phyloP scores from a whole-genome alignment of 805 yeast species.

The Candida arabinofermentans region DNA sequence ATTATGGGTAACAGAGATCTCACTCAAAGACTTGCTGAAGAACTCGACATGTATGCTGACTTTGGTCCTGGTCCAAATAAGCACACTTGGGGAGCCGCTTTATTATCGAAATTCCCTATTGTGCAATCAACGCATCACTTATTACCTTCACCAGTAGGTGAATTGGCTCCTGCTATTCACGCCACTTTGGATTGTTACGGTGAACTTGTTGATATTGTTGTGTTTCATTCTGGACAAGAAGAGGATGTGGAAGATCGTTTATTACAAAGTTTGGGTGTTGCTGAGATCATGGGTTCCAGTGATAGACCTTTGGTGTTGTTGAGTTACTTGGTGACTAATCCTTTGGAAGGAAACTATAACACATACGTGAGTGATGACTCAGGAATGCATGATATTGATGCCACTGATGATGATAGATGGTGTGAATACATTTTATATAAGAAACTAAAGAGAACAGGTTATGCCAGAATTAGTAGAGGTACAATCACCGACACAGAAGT shows the following conservation, averaged over 20 bases:
- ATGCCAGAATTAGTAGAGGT: conserved; percentile 89
- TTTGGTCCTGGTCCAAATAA: conserved; percentile 97
- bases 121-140: conserved; percentile 85
- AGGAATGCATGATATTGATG: conserved; percentile 92
- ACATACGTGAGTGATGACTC: conserved; percentile 81
- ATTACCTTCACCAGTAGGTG: conserved; percentile 96
- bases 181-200: conserved; percentile 94
- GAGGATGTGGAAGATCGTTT: conserved; percentile 94
- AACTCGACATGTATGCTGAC: conserved; percentile 90
- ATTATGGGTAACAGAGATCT: conserved; percentile 95
- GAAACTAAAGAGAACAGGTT: conserved; percentile 80
- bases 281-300: conserved; percentile 77
- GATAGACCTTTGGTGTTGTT: conserved; percentile 79
- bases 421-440: conserved; percentile 93
- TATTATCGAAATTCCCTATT: conserved; percentile 92
- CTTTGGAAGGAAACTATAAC: conserved; percentile 85
- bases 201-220: conserved; percentile 82
- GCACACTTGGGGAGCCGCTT: conserved; percentile 97
- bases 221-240: conserved; percentile 97
- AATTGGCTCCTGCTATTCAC: conserved; percentile 95
- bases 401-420: conserved; percentile 96
- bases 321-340: conserved; percentile 87
- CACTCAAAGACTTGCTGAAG: conserved; percentile 88
- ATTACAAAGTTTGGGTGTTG: conserved; percentile 72
- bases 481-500: conserved; percentile 96